Percentiles rank a stretch among this genome's conserved stretches.
Evolutionary conservation across 2,329 filamentous ascomycete genomes (phyloP).

Genomic region (Talaromyces sp.): DNA sequence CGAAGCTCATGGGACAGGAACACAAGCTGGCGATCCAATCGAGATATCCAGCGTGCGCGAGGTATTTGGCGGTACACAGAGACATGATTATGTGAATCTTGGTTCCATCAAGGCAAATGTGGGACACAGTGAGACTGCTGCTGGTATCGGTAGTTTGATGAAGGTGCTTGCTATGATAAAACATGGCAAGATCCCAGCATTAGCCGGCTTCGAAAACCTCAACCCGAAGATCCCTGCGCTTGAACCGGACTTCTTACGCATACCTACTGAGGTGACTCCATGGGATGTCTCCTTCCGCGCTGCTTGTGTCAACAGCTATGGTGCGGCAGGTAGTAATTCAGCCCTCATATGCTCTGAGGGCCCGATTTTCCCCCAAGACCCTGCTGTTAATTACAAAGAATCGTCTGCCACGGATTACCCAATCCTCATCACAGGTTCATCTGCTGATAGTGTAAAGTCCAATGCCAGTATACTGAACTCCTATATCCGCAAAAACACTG

Average conservation of each 20-base stretch:
- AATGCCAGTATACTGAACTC: not conserved
- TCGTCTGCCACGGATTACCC: not conserved
- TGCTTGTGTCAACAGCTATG: slow-evolving; percentile 3
- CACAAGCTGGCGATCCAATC: slow-evolving; percentile 19
- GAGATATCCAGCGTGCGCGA: slow-evolving; percentile 8
- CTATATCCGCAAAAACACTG: not conserved
- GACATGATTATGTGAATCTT: slow-evolving; percentile 11
- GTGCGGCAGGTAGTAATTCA: slow-evolving; percentile 2
- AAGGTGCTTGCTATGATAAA: slow-evolving; percentile 40
- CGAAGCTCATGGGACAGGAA: slow-evolving; percentile 36
- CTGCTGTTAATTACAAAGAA: not conserved
- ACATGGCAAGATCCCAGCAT: slow-evolving; percentile 38
- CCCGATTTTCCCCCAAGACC: not conserved
- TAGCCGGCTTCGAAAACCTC: slow-evolving; percentile 18
- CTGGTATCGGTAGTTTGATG: slow-evolving; percentile 34
- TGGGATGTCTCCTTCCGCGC: slow-evolving; percentile 13
- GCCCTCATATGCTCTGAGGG: not conserved
- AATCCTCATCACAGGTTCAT: not conserved
- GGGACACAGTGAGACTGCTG: slow-evolving; percentile 28
- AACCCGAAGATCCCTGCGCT: slow-evolving; percentile 13
- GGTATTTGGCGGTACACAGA: slow-evolving; percentile 4
- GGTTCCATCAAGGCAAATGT: slow-evolving; percentile 16
- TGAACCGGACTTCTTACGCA: slow-evolving; percentile 11
- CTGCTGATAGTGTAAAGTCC: not conserved
- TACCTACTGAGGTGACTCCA: slow-evolving; percentile 12